Conservation (phyloP, 2,329 filamentous ascomycete genomes). For the Aspergillus brasiliensis region DNA sequence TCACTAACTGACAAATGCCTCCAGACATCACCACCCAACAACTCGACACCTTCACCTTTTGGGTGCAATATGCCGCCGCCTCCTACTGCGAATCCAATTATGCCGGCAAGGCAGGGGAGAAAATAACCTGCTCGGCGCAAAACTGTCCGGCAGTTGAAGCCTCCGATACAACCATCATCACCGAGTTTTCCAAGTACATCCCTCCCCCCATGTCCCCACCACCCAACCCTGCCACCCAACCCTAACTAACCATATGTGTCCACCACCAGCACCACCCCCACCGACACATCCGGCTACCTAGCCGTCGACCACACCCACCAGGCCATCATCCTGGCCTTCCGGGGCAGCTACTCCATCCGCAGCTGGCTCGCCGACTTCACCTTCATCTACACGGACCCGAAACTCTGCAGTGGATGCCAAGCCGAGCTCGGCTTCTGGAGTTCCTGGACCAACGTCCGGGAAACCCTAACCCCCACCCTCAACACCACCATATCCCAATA, state of each 20-base stretch:
- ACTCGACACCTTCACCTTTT: constrained; percentile 42
- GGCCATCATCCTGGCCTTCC: constrained; percentile 40
- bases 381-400: constrained; percentile 33
- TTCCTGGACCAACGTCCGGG: constrained; percentile 44
- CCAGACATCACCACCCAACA: background rate
- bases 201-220: too few species aligned
- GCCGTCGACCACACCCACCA: constrained; percentile 50
- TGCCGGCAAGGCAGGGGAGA: constrained; percentile 39
- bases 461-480: constrained; percentile 40
- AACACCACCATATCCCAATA: constrained; percentile 19
- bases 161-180: constrained; percentile 33
- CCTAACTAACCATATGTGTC: background rate
- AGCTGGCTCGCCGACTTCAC: constrained; percentile 33
- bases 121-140: constrained; percentile 44
- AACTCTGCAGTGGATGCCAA: constrained; percentile 47
- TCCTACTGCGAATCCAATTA: constrained; percentile 54
- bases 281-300: constrained; percentile 52
- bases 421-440: constrained; percentile 51
- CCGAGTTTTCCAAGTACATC: constrained; percentile 51
- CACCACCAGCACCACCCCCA: constrained; percentile 22
- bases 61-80: constrained; percentile 54
- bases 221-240: background rate
- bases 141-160: constrained; percentile 51
- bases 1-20: background rate
- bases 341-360: constrained; percentile 38